A percentile compares a stretch with the other conserved stretches of the same genome.
phyloP scores from a whole-genome alignment of 108 stramenopile species.

The Cyclotella baltica region DNA sequence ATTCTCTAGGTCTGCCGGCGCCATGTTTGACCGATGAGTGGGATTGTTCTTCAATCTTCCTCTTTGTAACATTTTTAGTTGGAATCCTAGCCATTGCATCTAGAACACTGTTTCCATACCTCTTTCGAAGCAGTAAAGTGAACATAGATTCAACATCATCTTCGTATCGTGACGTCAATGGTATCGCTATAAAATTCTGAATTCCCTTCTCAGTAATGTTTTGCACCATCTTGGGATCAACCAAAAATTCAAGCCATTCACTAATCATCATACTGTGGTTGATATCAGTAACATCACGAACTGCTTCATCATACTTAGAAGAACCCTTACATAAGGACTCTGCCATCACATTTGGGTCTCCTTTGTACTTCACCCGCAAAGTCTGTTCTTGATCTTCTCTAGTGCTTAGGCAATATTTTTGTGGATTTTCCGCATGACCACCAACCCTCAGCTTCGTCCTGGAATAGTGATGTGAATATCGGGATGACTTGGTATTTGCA shows the following conservation, averaged over 20 bases:
- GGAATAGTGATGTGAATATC: background rate
- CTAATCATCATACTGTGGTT: constrained; percentile 14
- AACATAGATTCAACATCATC: constrained; percentile 6
- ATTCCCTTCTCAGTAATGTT: constrained; percentile 5
- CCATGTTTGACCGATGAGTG: constrained; percentile 7
- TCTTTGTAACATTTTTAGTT: background rate
- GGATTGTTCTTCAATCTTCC: background rate
- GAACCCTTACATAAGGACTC: constrained; percentile 33
- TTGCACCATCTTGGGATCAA: background rate
- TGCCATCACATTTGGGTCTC: constrained; percentile 16
- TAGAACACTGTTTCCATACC: constrained; percentile 2
- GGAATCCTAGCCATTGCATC: background rate
- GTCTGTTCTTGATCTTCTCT: constrained; percentile 11
- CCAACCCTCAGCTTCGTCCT: background rate
- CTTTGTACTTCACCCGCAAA: constrained; percentile 22
- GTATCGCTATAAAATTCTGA: constrained; percentile 22
- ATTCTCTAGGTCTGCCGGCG: background rate
- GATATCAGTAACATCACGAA: constrained; percentile 4
- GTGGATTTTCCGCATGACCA: constrained; percentile 2
- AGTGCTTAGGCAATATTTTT: background rate
- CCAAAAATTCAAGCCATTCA: constrained; percentile 33
- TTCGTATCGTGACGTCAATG: constrained; percentile 1
- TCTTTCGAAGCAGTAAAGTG: background rate
- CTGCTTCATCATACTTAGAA: background rate
- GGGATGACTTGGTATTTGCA: too few relatives aligned